Evolutionary conservation across 2,329 filamentous ascomycete genomes (phyloP).

Genomic region (Clarireedia homoeocarpa): DNA sequence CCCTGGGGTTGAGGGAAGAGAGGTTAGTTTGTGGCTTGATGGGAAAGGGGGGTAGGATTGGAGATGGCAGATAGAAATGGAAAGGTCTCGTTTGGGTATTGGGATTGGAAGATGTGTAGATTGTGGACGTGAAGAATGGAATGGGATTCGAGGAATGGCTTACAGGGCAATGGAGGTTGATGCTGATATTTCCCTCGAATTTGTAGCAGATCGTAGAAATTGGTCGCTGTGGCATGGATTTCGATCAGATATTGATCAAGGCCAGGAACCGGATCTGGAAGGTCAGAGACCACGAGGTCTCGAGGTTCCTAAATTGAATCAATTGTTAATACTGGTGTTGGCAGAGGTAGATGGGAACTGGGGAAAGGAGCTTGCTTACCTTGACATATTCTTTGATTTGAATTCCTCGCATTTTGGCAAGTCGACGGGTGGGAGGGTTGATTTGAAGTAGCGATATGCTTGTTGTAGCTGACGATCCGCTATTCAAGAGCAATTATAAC

Average conservation of each 20-base stretch:
- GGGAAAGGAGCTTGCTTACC: conserved; percentile 34
- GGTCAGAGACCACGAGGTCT: conserved; percentile 66
- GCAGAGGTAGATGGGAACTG: background rate
- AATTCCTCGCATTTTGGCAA: conserved; percentile 61
- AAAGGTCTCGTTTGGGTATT: background rate
- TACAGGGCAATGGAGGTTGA: conserved; percentile 74
- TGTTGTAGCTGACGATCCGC: too few relatives aligned
- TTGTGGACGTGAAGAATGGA: background rate
- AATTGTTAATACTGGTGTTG: background rate
- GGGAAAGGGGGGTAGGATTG: too few relatives aligned
- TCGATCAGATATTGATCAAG: conserved; percentile 76
- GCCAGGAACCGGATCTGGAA: conserved; percentile 67
- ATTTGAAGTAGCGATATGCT: background rate
- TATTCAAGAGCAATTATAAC: too few relatives aligned
- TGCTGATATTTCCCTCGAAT: conserved; percentile 94
- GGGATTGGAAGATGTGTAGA: background rate
- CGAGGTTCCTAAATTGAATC: conserved; percentile 53
- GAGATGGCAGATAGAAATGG: background rate
- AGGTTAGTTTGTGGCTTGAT: background rate
- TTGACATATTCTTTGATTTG: conserved; percentile 68
- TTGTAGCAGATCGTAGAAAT: conserved; percentile 96
- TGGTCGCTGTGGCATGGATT: conserved; percentile 80
- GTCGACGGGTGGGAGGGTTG: background rate
- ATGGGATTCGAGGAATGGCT: background rate
- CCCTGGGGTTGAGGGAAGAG: conserved; percentile 28